Evolutionary conservation across 2,329 filamentous ascomycete genomes (phyloP), one percentile per base, ranked within the genome.

Genomic region (Colletotrichum eremochloae): DNA sequence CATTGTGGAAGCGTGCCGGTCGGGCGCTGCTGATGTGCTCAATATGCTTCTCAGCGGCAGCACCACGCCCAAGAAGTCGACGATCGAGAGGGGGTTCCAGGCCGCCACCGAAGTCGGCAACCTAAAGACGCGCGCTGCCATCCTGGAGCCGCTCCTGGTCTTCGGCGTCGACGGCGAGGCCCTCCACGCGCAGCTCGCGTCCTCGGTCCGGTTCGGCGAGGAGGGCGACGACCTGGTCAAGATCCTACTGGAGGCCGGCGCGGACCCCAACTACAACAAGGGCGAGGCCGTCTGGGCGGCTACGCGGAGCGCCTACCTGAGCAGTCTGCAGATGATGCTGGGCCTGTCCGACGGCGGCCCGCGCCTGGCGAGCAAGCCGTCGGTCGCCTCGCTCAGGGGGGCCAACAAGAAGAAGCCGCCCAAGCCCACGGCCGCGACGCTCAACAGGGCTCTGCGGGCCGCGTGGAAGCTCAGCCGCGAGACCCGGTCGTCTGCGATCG

Each of bases 211-310:
- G 52, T 89, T 85, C 64, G 86, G 87, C 0, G 83, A 86, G 38
- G 82, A 83, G 2, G 87, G 85, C 1, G 81, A 84, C 38, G 81
- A 82, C 7, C 78, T 90, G 18, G 82, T 91, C 42, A 80, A 79
- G 38, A 83, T 90, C 12, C 76, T 92, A 24, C 79, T 91, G 5
- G 78, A 78, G 29, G 72, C 68, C 29, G 9, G 74, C 78, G 89
- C 89, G 3, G 86, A 87, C 65, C 85, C 87, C 0, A 86, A 91
- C 75, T 86, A 86, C 76, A 86, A 86, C 29, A 82, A 84, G 12
- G 88, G 88, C 1, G 87, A 90, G 65, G 85, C 87, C 5, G 83
- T 91, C 5, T 86, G 88, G 74, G 85, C 87, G 14, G 87, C 88
- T 1, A 85, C 86, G 1, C 82, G 85, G 46, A 87, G 85, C 71